Evolutionary conservation across 495 filamentous ascomycete genomes (phyloP).

Genomic region (Penicillium parvum): DNA sequence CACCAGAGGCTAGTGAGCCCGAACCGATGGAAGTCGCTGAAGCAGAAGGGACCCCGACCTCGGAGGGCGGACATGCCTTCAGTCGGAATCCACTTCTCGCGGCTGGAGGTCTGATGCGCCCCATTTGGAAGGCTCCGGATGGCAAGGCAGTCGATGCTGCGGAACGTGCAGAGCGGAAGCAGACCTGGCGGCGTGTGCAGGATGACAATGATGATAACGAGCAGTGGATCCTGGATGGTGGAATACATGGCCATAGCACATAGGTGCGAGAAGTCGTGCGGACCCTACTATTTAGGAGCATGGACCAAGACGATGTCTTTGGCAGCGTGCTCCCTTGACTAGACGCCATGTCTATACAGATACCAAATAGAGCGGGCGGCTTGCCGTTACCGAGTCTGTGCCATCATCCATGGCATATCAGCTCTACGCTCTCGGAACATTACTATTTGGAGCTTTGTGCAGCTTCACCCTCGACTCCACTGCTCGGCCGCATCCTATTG

Average conservation of each 20-base stretch:
- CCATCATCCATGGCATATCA: background rate
- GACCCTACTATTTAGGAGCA: no score
- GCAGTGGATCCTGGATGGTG: conserved; percentile 84
- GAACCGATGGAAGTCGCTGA: conserved; percentile 33
- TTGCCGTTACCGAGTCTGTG: no score
- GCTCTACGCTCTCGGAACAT: background rate
- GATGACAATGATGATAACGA: conserved; percentile 90
- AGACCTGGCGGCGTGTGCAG: conserved; percentile 83
- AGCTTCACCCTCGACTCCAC: background rate
- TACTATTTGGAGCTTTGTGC: conserved; percentile 1
- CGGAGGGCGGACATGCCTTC: conserved; percentile 56
- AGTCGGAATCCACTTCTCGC: conserved; percentile 77
- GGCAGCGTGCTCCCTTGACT: no score
- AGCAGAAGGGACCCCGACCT: conserved; percentile 1
- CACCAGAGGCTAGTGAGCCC: conserved; percentile 30
- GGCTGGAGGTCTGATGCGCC: conserved; percentile 67
- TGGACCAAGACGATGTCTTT: no score
- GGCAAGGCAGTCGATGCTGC: conserved; percentile 37
- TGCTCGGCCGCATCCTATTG: background rate
- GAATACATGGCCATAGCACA: conserved; percentile 53
- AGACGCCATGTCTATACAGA: no score
- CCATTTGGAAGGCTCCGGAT: conserved; percentile 62
- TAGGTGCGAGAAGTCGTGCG: no score
- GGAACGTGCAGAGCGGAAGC: conserved; percentile 41
- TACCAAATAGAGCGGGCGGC: no score